Base-by-base conservation (phyloP, 140 eudicot genomes). In the Bidens hawaiensis region DNA sequence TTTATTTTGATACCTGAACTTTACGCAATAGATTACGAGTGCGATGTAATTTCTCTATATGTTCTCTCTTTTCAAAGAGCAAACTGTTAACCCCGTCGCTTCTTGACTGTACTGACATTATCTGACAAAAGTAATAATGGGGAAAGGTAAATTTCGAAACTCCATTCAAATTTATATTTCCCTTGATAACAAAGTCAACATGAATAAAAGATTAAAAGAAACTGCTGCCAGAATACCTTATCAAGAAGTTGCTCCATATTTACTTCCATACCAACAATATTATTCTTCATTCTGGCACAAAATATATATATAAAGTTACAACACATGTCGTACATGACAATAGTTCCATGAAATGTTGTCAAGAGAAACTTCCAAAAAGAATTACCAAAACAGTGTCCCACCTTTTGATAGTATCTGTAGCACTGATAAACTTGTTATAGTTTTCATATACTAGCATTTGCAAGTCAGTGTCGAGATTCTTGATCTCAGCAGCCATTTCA, bases 401-500 rank as follows among this genome's bases (percentile, higher is more conserved):
- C 99, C 96, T 88, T 77, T 88, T 93, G 27, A 93, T 93, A 49
- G 99, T 81, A 62, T 93, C 99, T 11, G 99, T 85, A 43, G 99
- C 96, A 75, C 99, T 93, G 62, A 93, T 88, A 75, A 93, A 93
- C 81, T 88, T 93, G 89, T 88, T 93, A 80, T 93, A 93, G 60
- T 93, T 93, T 51, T 88, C 99, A 77, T 93, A 93, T 47, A 93
- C 99, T 62, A 93, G 65, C 99, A 88, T 93, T 71, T 93, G 99
- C 87, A 88, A 60, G 85, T 93, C 96, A 30, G 99, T 93, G 64
- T 88, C 99, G 45, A 93, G 94, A 81, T 88, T 93, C 77, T 93
- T 93, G 47, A 93, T 88, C 70, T 93, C 99, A 74, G 99, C 93
- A 47, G 99, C 99, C 99, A 93, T 93, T 75, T 93, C 99, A 64